A percentile compares a stretch with the other conserved stretches of the same genome.
These are phyloP conservation scores for Diplocarpon mali DNA, from an alignment of 2,329 filamentous ascomycete genomes.

Conservation along the genomic window DNA sequence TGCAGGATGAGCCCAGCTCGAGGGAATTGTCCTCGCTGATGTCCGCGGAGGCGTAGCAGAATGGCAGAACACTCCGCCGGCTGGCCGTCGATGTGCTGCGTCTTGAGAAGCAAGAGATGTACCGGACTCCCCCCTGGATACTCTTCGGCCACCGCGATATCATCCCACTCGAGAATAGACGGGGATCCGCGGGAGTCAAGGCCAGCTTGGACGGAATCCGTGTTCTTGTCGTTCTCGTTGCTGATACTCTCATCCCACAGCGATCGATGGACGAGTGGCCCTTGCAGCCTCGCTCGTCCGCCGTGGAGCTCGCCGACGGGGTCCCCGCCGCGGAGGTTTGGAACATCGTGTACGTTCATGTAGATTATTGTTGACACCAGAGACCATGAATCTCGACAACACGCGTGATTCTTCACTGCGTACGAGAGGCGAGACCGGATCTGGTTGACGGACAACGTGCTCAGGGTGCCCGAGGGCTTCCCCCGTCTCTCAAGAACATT, in stretches of 20 bases:
- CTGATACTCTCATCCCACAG: background rate
- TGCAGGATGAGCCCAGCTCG: too few species aligned
- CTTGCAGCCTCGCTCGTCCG: background rate
- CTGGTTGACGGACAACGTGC: too few species aligned
- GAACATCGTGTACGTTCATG: background rate
- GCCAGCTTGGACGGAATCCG: background rate
- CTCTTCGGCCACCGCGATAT: background rate
- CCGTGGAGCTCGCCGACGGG: conserved; percentile 3
- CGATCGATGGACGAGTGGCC: background rate
- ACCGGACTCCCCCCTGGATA: too few species aligned
- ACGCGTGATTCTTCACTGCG: too few species aligned
- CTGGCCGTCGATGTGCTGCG: too few species aligned
- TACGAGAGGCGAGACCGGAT: too few species aligned
- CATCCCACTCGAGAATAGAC: background rate
- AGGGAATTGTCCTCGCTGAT: too few species aligned
- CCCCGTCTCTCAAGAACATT: too few species aligned
- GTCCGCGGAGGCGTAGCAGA: too few species aligned
- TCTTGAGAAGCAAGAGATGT: too few species aligned
- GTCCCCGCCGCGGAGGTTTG: background rate
- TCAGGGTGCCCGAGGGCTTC: too few species aligned
- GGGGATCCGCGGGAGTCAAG: background rate
- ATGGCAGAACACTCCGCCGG: too few species aligned
- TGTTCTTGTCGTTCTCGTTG: background rate
- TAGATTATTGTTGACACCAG: background rate
- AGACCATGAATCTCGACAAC: background rate